A percentile compares a stretch with the other conserved stretches of the same genome.
Evolutionary conservation across 208 protist species (phyloP).

Genomic region (Leishmania aethiopica): DNA sequence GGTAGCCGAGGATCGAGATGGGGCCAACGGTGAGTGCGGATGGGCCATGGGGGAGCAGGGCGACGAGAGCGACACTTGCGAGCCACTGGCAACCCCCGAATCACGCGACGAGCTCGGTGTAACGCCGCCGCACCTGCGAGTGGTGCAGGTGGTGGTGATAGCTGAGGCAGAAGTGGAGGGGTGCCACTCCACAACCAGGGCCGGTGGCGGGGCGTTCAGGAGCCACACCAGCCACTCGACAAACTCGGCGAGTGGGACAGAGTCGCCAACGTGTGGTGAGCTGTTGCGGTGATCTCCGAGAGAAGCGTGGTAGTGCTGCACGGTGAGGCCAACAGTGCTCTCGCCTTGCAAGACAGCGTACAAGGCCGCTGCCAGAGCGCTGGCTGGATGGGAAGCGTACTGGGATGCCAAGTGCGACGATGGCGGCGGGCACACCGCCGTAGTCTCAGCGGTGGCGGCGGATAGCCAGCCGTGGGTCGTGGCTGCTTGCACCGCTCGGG

Average conservation of each 20-base stretch:
- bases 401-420: slow-evolving; percentile 7
- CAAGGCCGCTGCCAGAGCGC: slow-evolving; percentile 15
- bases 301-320: not conserved
- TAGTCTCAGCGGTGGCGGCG: slow-evolving; percentile 5
- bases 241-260: slow-evolving; percentile 36
- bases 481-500: not conserved
- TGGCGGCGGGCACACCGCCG: slow-evolving; percentile 24
- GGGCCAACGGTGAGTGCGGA: not conserved
- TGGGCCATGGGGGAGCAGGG: not conserved
- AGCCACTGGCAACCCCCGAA: not conserved
- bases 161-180: not conserved
- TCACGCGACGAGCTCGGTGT: not conserved
- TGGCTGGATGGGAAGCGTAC: slow-evolving; percentile 5
- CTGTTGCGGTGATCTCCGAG: not conserved
- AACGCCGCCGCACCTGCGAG: not conserved
- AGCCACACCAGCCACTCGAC: slow-evolving; percentile 55
- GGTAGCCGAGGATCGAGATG: not conserved
- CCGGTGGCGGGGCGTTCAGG: slow-evolving; percentile 43
- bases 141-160: not conserved
- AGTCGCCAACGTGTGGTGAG: slow-evolving; percentile 5
- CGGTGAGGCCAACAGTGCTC: not conserved
- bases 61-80: not conserved
- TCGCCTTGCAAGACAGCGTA: slow-evolving; percentile 26
- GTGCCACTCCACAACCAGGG: slow-evolving; percentile 67
- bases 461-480: not conserved